These are phyloP conservation scores for Erythrophleum fordii DNA, from an alignment of 306 rosid species.

Conservation along the genomic window DNA sequence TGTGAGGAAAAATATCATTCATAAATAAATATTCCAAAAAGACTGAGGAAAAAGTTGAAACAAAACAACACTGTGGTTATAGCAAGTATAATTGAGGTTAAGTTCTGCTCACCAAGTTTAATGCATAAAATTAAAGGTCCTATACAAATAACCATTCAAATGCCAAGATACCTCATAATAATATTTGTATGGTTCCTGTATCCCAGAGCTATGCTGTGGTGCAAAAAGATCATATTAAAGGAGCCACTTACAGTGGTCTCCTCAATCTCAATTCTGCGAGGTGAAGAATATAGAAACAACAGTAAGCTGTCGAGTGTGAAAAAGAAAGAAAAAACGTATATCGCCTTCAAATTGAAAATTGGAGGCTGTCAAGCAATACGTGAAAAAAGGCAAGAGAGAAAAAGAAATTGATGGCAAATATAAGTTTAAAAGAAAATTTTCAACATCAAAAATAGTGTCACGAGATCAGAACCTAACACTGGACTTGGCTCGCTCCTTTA, in stretches of 20 bases:
- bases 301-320: slow-evolving; percentile 7
- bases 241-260: slow-evolving; percentile 88
- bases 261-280: slow-evolving; percentile 86
- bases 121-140: slow-evolving; percentile 18
- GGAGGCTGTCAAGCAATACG: neutral
- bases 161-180: slow-evolving; percentile 69
- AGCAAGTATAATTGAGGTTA: slow-evolving; percentile 12
- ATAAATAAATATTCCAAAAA: neutral
- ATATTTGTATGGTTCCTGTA: slow-evolving; percentile 87
- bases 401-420: neutral
- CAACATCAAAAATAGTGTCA: neutral
- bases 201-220: slow-evolving; percentile 75
- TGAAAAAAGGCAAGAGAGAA: neutral
- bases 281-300: slow-evolving; percentile 6
- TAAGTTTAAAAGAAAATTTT: neutral
- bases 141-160: slow-evolving; percentile 24
- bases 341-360: neutral
- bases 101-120: slow-evolving; percentile 18
- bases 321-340: neutral
- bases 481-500: slow-evolving; percentile 71
- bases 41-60: neutral
- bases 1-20: neutral
- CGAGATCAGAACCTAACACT: slow-evolving; percentile 59
- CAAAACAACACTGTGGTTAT: neutral
- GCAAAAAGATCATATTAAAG: slow-evolving; percentile 85